Percentiles rank a stretch among this genome's conserved stretches.
Evolutionary conservation across 306 rosid genomes (phyloP).

Genomic region (Hippophae tibetana): DNA sequence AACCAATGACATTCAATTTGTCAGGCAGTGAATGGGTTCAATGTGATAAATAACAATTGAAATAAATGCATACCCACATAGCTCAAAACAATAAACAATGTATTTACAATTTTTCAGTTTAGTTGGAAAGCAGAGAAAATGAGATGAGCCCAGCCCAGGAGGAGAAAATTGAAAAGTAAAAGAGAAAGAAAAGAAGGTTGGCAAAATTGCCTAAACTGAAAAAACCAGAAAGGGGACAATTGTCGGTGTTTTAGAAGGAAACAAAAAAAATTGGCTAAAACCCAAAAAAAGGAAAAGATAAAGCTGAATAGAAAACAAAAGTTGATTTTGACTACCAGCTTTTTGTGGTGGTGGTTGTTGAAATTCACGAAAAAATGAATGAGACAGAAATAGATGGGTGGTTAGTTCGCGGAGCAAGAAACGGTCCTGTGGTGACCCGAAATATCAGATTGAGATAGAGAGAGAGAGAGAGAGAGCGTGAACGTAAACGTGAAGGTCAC

Average conservation of each 20-base stretch:
- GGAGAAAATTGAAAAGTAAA: background rate
- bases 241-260: slow-evolving; percentile 10
- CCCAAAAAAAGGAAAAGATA: background rate
- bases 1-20: slow-evolving; percentile 18
- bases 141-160: slow-evolving; percentile 14
- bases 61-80: background rate
- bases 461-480: background rate
- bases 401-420: slow-evolving; percentile 11
- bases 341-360: slow-evolving; percentile 33
- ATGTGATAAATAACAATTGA: too few species aligned
- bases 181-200: background rate
- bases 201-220: background rate
- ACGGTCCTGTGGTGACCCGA: slow-evolving; percentile 55
- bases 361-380: slow-evolving; percentile 8
- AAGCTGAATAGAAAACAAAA: slow-evolving; percentile 7
- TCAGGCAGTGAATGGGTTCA: background rate
- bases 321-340: slow-evolving; percentile 8
- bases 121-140: background rate
- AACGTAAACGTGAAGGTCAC: slow-evolving; percentile 17
- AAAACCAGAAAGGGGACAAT: slow-evolving; percentile 7
- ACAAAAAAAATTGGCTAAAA: slow-evolving; percentile 2
- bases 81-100: background rate
- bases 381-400: slow-evolving; percentile 2
- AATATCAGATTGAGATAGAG: slow-evolving; percentile 2
- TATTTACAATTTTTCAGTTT: background rate